phyloP scores from a whole-genome alignment of 495 filamentous ascomycete genomes.

The Hypoxylon perforatum region DNA sequence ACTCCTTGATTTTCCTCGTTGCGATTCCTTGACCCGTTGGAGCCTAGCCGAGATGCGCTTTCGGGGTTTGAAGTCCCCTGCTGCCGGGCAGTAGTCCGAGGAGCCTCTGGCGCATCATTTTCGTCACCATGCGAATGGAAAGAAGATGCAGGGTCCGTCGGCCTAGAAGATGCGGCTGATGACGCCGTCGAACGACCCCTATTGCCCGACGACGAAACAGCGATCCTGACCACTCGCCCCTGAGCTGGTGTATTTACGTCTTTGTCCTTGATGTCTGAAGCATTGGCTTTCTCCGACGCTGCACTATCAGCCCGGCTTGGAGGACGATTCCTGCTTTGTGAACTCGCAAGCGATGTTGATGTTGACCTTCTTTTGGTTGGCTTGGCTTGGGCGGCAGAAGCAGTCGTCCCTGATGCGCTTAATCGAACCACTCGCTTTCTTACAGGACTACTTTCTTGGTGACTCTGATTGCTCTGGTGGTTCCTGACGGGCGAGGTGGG shows the following conservation, averaged over 20 bases:
- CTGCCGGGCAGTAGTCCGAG: conserved; percentile 53
- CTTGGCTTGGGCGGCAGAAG: conserved; percentile 41
- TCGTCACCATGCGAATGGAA: conserved; percentile 44
- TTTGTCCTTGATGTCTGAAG: conserved; percentile 44
- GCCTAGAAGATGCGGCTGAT: conserved; percentile 52
- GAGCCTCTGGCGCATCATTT: conserved; percentile 52
- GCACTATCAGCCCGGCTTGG: conserved; percentile 49
- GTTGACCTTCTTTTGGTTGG: conserved; percentile 50
- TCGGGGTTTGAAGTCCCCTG: conserved; percentile 48
- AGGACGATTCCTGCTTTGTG: conserved; percentile 49
- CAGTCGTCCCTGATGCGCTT: conserved; percentile 53
- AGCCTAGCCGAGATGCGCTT: conserved; percentile 62
- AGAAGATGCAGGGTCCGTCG: conserved; percentile 44
- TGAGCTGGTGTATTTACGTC: conserved; percentile 77
- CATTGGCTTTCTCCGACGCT: conserved; percentile 44
- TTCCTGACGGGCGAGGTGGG: conserved; percentile 52
- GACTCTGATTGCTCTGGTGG: conserved; percentile 32
- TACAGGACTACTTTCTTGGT: conserved; percentile 52
- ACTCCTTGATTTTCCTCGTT: conserved; percentile 67
- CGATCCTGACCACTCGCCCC: conserved; percentile 71
- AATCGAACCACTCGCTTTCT: conserved; percentile 70
- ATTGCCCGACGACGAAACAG: conserved; percentile 56
- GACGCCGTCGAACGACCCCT: conserved; percentile 52
- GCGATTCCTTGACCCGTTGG: conserved; percentile 59
- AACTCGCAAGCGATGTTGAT: conserved; percentile 36